Evolutionary conservation across 192 early-diverging fungal species (phyloP), one percentile per base, ranked within the genome.

Genomic region (Radiomyces spectabilis): DNA sequence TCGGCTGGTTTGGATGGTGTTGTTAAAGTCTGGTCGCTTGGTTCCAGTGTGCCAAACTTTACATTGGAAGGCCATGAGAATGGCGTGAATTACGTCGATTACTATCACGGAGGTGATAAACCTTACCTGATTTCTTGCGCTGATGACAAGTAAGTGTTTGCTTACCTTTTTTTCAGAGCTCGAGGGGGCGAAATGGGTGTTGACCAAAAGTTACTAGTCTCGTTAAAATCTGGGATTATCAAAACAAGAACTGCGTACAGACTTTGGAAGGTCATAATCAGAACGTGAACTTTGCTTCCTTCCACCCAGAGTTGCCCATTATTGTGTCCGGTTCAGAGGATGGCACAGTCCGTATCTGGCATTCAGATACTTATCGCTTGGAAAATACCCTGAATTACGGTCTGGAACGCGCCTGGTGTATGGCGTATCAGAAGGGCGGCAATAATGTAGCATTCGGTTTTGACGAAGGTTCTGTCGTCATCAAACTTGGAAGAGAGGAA

Each of bases 191-290:
- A 50, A 47, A 40, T 16, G 38, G 38, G n/a, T n/a, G n/a, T n/a
- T n/a, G 15, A 15, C 44, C 10, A 22, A 46, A 35, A n/a, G n/a
- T n/a, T 24, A 2, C 3, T 51, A 88, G 85, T 31, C 53, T 84
- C 29, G 82, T 91, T 58, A 97, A 96, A 53, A 86, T 99, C 30
- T 99, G 97, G 97, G 97, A 99, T 67, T 98, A 98, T 68, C 95
- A 98, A 65, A 99, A 97, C 82, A 98, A 96, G 72, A 92, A 92
- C 16, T 98, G 95, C 66, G 94, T 99, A 12, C 93, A 95, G 71
- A 99, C 95, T 5, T 81, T 99, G 49, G 94, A 98, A 71, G 97
- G 97, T 6, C 97, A 99, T 69, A 79, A 88, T 6, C 86, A 96
- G 43, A 97, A 99, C 59, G 94, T 95, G 4, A 90, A 82, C 13